phyloP scores from a whole-genome alignment of 345 rosid species.

The Arabis alpina region DNA sequence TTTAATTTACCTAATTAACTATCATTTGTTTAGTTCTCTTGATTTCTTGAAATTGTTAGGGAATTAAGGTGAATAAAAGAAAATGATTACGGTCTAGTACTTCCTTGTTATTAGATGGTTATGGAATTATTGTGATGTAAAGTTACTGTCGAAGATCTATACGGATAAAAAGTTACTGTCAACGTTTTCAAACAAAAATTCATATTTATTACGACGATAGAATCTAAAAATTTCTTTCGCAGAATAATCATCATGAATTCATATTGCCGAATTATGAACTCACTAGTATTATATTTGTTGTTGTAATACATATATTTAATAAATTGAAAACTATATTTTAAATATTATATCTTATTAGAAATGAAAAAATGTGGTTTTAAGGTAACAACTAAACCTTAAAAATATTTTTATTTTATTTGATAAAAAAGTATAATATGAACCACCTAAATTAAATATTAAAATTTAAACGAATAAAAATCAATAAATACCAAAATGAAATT shows the following conservation, averaged over 20 bases:
- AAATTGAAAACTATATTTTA: too few species aligned
- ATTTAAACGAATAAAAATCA: too few species aligned
- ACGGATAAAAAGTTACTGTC: neutral
- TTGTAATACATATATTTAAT: too few species aligned
- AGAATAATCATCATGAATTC: constrained; percentile 2
- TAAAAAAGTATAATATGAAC: too few species aligned
- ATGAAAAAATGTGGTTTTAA: too few species aligned
- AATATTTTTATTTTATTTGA: too few species aligned
- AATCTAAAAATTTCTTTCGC: neutral
- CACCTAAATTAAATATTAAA: too few species aligned
- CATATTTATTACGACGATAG: neutral
- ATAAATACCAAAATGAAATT: too few species aligned
- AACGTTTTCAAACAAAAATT: neutral
- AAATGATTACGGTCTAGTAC: neutral
- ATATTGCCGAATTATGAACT: neutral
- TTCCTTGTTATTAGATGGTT: constrained; percentile 1
- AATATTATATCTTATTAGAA: too few species aligned
- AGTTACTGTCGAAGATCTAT: neutral
- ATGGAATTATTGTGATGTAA: constrained; percentile 1
- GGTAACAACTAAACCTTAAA: too few species aligned
- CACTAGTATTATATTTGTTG: too few species aligned
- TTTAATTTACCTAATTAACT: constrained; percentile 20
- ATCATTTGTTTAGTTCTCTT: neutral
- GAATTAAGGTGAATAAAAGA: neutral
- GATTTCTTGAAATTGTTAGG: neutral